These are phyloP conservation scores for Lachancea kluyveri DNA, from an alignment of 805 yeast species.

Conservation along the genomic window DNA sequence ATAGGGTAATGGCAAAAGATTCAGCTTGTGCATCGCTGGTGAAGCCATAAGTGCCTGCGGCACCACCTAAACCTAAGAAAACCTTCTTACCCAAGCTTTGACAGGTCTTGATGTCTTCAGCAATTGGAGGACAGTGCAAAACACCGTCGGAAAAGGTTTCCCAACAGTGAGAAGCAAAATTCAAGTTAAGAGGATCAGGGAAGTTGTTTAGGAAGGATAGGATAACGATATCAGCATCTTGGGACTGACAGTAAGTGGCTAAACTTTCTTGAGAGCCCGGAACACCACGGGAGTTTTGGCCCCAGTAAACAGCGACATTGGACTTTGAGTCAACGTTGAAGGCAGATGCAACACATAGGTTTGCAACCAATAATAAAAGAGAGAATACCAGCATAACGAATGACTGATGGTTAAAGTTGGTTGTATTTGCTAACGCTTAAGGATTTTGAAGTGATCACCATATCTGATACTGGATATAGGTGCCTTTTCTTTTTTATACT, in stretches of 20 bases:
- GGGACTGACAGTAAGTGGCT: slow-evolving; percentile 56
- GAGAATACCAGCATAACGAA: no score
- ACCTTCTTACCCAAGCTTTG: slow-evolving; percentile 76
- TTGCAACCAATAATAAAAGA: neutral
- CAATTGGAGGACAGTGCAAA: slow-evolving; percentile 49
- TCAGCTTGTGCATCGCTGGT: slow-evolving; percentile 74
- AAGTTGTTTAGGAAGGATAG: slow-evolving; percentile 65
- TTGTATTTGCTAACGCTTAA: no score
- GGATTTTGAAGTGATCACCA: no score
- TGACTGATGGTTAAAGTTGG: no score
- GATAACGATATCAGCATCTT: slow-evolving; percentile 64
- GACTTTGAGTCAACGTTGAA: slow-evolving; percentile 37
- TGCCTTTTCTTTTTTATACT: no score
- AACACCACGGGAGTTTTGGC: slow-evolving; percentile 78
- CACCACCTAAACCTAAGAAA: slow-evolving; percentile 70
- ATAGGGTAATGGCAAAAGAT: slow-evolving; percentile 50
- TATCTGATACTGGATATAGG: no score
- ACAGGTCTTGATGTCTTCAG: slow-evolving; percentile 64
- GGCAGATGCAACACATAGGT: slow-evolving; percentile 12
- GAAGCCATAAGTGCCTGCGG: slow-evolving; percentile 78
- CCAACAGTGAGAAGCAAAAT: slow-evolving; percentile 52
- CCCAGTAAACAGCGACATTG: slow-evolving; percentile 84
- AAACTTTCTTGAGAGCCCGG: slow-evolving; percentile 47
- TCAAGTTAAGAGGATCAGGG: slow-evolving; percentile 42
- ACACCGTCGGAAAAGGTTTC: slow-evolving; percentile 34